Evolutionary conservation across 1,284 basidiomycete genomes (phyloP).

Genomic region (Cystobasidium slooffiae): DNA sequence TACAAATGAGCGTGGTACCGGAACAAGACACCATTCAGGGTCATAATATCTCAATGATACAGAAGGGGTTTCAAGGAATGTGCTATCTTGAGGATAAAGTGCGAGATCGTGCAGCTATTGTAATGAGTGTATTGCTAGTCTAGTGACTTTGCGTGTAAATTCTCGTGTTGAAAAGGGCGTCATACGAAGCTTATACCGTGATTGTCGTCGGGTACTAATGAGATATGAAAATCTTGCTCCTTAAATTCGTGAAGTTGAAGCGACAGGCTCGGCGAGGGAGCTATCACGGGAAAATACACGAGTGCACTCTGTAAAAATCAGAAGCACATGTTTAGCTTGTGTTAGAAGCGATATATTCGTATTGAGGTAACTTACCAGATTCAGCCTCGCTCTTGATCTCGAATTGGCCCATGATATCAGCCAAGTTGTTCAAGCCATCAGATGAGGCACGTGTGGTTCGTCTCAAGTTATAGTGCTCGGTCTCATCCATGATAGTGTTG

Average conservation of each 20-base stretch:
- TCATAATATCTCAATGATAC: too few species aligned
- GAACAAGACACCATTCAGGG: too few species aligned
- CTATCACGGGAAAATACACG: conserved; percentile 10
- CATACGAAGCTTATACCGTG: too few species aligned
- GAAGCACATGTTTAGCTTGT: not conserved
- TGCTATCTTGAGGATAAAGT: too few species aligned
- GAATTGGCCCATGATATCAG: conserved; percentile 13
- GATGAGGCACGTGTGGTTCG: conserved; percentile 13
- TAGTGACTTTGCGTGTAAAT: too few species aligned
- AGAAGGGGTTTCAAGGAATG: too few species aligned
- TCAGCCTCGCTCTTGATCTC: conserved; percentile 25
- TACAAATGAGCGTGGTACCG: too few species aligned
- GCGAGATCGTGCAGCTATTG: too few species aligned
- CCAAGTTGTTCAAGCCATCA: conserved; percentile 12
- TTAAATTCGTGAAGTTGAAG: conserved; percentile 8
- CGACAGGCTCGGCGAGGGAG: conserved; percentile 11
- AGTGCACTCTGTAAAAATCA: not conserved
- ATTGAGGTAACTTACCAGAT: conserved; percentile 13
- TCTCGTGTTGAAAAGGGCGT: too few species aligned
- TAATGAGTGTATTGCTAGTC: too few species aligned
- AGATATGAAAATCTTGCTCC: not conserved
- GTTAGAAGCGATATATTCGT: too few species aligned
- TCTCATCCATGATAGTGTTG: not conserved
- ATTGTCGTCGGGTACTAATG: too few species aligned
- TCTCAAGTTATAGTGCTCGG: not conserved